Conservation (phyloP, 2,329 filamentous ascomycete genomes). For the Alternaria infectoria region DNA sequence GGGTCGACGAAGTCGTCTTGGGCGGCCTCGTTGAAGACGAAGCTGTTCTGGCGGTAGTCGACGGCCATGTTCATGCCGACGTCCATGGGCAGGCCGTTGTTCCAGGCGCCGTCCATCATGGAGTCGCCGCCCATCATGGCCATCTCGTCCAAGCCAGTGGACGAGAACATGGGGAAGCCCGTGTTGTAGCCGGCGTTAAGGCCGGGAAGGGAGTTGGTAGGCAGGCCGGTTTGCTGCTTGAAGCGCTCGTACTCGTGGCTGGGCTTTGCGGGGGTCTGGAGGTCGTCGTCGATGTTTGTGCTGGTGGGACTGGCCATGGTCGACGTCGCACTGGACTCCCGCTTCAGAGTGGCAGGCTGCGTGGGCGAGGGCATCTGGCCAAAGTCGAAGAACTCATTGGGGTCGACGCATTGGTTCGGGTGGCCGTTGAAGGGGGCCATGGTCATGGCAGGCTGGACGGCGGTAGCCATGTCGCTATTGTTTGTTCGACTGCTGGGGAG, state of each 20-base stretch:
- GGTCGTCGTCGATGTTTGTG: conserved; percentile 57
- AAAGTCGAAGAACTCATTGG: conserved; percentile 59
- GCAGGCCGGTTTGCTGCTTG: conserved; percentile 92
- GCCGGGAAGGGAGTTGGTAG: conserved; percentile 81
- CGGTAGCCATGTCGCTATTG: conserved; percentile 42
- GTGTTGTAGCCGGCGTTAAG: conserved; percentile 65
- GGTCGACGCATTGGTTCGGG: conserved; percentile 48
- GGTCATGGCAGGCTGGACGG: conserved; percentile 44
- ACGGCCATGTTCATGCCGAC: conserved; percentile 74
- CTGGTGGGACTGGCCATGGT: conserved; percentile 62
- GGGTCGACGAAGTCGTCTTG: conserved; percentile 72
- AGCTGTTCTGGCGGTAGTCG: conserved; percentile 60
- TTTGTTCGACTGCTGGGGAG: conserved; percentile 14
- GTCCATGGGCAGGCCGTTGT: conserved; percentile 56
- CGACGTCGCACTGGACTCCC: conserved; percentile 61
- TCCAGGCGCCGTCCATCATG: conserved; percentile 64
- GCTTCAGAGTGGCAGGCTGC: conserved; percentile 55
- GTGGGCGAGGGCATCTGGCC: conserved; percentile 67
- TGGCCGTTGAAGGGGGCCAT: conserved; percentile 44
- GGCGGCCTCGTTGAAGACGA: conserved; percentile 62
- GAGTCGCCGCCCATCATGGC: conserved; percentile 58
- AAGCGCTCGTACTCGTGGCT: conserved; percentile 96
- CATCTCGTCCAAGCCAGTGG: conserved; percentile 72
- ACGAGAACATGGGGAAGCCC: conserved; percentile 58
- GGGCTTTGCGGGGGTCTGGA: conserved; percentile 73